These are phyloP conservation scores for Isoetes taiwanensis DNA, from an alignment of 75 land plant species.

Conservation along the genomic window DNA sequence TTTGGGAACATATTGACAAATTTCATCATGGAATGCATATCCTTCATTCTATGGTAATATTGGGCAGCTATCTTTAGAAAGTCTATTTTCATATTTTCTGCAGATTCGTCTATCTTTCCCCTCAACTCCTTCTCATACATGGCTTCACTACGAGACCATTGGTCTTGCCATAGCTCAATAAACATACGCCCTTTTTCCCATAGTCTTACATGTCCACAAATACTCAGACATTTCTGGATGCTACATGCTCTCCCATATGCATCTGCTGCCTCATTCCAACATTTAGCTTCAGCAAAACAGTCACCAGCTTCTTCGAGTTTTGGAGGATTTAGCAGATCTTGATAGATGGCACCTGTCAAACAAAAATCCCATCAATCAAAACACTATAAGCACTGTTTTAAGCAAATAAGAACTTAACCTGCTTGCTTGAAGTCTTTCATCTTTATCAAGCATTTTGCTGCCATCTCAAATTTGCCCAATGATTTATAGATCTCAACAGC, in stretches of 20 bases:
- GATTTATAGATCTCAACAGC: slow-evolving; percentile 47
- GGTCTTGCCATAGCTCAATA: slow-evolving; percentile 6
- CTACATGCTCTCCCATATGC: slow-evolving; percentile 29
- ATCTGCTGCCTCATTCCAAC: slow-evolving; percentile 35
- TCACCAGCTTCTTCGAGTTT: slow-evolving; percentile 39
- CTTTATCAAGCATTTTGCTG: slow-evolving; percentile 44
- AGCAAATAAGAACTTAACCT: slow-evolving; percentile 16
- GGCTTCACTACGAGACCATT: too few relatives aligned
- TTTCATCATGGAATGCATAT: slow-evolving; percentile 32
- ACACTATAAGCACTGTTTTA: background rate
- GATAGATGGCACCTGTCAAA: slow-evolving; percentile 26
- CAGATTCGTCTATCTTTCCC: background rate
- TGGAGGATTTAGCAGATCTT: slow-evolving; percentile 29
- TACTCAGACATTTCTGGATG: slow-evolving; percentile 30
- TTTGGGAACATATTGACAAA: slow-evolving; percentile 38
- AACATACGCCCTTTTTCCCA: slow-evolving; percentile 11
- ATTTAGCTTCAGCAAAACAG: slow-evolving; percentile 37
- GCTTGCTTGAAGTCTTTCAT: slow-evolving; percentile 43
- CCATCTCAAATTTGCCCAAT: slow-evolving; percentile 28
- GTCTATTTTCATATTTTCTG: slow-evolving; percentile 3
- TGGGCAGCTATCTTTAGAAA: slow-evolving; percentile 33
- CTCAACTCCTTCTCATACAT: background rate
- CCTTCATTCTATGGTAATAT: slow-evolving; percentile 20
- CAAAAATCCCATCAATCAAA: too few relatives aligned
- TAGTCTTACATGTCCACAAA: slow-evolving; percentile 12